A percentile compares a stretch with the other conserved stretches of the same genome.
Evolutionary conservation across 225 moss, liverwort and hornwort species (phyloP).

Genomic region (Polytrichum formosum): DNA sequence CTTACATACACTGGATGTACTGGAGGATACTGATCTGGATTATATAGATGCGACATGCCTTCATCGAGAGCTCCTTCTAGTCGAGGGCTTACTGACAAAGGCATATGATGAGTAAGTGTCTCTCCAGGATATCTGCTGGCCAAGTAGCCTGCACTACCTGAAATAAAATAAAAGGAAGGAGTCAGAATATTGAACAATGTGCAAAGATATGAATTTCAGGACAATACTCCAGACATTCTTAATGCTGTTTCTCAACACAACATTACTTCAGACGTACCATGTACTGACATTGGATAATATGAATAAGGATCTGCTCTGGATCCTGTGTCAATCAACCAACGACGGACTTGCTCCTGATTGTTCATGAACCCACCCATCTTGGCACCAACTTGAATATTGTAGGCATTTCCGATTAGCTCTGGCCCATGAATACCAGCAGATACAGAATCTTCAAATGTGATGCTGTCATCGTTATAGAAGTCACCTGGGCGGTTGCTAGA

Average conservation of each 20-base stretch:
- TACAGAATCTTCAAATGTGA: slow-evolving; percentile 8
- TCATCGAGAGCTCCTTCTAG: slow-evolving; percentile 15
- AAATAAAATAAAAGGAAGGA: too few relatives aligned
- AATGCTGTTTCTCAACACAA: too few relatives aligned
- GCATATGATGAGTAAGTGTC: not conserved
- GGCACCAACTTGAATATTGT: slow-evolving; percentile 7
- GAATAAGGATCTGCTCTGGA: slow-evolving; percentile 6
- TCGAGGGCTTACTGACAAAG: not conserved
- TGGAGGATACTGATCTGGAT: slow-evolving; percentile 10
- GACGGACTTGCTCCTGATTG: slow-evolving; percentile 11
- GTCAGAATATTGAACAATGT: too few relatives aligned
- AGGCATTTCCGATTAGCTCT: slow-evolving; percentile 8
- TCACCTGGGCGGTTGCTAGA: slow-evolving; percentile 8
- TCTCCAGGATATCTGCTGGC: slow-evolving; percentile 23
- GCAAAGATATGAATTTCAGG: too few relatives aligned
- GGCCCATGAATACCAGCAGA: slow-evolving; percentile 2
- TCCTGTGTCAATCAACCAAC: slow-evolving; percentile 29
- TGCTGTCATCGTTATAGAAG: slow-evolving; percentile 9
- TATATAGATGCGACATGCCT: slow-evolving; percentile 18
- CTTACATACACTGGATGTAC: slow-evolving; percentile 25
- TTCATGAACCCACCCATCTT: slow-evolving; percentile 1
- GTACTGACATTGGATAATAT: slow-evolving; percentile 6
- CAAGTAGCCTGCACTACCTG: slow-evolving; percentile 30
- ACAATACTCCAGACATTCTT: too few relatives aligned
- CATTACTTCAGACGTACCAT: slow-evolving; percentile 11